These are phyloP conservation scores for Aphanomyces stellatus DNA, from an alignment of 352 stramenopile species.

Conservation along the genomic window DNA sequence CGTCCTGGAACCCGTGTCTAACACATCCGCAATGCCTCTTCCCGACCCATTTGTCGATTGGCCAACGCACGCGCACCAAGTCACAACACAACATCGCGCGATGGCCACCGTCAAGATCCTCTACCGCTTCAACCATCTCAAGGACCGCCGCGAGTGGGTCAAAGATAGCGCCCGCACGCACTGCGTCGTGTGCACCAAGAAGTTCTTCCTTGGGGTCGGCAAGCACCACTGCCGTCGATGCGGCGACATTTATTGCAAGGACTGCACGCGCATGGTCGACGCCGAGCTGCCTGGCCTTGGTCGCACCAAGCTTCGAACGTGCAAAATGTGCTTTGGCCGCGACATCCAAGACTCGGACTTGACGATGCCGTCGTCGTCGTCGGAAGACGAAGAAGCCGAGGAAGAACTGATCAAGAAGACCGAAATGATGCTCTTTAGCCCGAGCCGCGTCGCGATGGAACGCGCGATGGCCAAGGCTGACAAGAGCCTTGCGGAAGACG, in stretches of 20 bases:
- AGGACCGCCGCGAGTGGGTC: slow-evolving; percentile 6
- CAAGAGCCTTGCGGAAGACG: neutral
- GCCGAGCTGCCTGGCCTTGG: neutral
- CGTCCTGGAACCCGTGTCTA: too few relatives aligned
- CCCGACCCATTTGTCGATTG: too few relatives aligned
- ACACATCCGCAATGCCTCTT: too few relatives aligned
- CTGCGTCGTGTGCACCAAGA: neutral
- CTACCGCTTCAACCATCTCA: slow-evolving; percentile 7
- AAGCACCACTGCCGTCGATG: slow-evolving; percentile 24
- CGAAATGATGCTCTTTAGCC: neutral
- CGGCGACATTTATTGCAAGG: slow-evolving; percentile 13
- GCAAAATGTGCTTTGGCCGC: neutral
- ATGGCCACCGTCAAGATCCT: too few relatives aligned
- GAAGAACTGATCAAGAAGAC: neutral
- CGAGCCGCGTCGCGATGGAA: neutral
- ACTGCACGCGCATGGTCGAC: slow-evolving; percentile 1
- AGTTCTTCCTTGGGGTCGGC: neutral
- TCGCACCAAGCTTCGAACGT: neutral
- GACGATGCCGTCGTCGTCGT: neutral
- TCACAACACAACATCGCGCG: too few relatives aligned
- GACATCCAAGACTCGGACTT: neutral
- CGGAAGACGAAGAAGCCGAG: neutral
- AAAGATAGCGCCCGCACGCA: neutral
- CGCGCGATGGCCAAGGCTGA: neutral
- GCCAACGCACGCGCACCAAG: too few relatives aligned